Evolutionary conservation across 305 asterid species (phyloP), one percentile per base, ranked within the genome.

Genomic region (Ajuga reptans): DNA sequence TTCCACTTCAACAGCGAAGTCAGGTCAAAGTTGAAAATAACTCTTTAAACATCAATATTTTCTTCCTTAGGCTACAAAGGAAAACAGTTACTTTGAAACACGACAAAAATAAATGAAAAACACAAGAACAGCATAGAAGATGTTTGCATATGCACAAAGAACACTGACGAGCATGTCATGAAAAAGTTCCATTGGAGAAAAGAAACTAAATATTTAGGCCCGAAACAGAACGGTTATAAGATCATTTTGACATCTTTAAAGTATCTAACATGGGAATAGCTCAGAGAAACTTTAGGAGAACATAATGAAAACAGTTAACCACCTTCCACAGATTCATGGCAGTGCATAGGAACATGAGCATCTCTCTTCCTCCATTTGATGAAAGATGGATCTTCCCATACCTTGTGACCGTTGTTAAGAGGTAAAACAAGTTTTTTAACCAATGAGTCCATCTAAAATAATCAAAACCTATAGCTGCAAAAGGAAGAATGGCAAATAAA

Each of bases 291-390:
- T n/a, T 3, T 49, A 51, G 54, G 50, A 51, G 58, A 27, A 33
- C 33, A 66, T 14, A 66, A 15, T 33, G 73, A 65, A 53, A 56
- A 43, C 47, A 36, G 10, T 4, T n/a, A 41, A 70, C 49, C 70
- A 89, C 97, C 96, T 93, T 89, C 97, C 47, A 89, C 79, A 21
- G 99, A 89, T 73, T 93, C 97, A 75, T 93, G 99, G 84, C 91
- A 85, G 66, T 78, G 95, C 62, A 89, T 72, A 24, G 95, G 95
- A 72, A 93, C 96, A 80, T 93, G 99, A 69, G 94, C 88, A 67
- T 90, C 95, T 71, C 95, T 78, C 80, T 93, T 93, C 79, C 91
- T 87, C 97, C 99, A 90, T 80, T 86, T 93, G 84, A 90, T 77
- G 77, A 93, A 86, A 16, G 93, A 76, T 12, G 99, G 96, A 82